Evolutionary conservation across 768 basidiomycete genomes (phyloP), one percentile per base, ranked within the genome.

Genomic region (Tephrocybe sp.): DNA sequence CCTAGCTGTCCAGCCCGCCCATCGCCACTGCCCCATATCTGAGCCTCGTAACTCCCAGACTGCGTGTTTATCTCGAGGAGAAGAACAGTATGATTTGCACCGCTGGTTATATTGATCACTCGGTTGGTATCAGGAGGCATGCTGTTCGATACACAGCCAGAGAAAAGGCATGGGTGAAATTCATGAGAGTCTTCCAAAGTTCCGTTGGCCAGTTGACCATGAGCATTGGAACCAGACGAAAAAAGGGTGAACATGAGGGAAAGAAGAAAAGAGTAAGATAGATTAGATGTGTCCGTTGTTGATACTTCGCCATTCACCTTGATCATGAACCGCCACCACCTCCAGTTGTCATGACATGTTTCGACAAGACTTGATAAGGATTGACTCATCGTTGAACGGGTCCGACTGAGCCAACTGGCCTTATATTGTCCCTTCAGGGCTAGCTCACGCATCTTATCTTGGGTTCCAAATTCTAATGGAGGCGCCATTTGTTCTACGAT

Each of bases 51-150:
- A 23, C 14, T 26, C 11, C 60, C 63, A 35, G 52, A 45, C 17
- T 41, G 34, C 11, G 62, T 64, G n/a, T 55, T 52, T 7, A 45
- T 23, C 51, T 72, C 70, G n/a, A 89, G 63, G 11, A 96, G 74
- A 6, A 83, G 63, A 0, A 96, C 65, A 0, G 92, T 85, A 61
- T 96, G 93, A 55, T 90, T 92, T 2, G 89, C 85, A 1, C 93
- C 88, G 41, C 78, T 78, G 1, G 78, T 79, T 55, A 96, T 63
- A 17, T 81, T 66, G 7, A 77, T 12, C 19, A 92, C 64, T 39
- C 58, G 47, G 13, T 51, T 43, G 8, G 66, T 62, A 19, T 60
- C 56, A 14, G 47, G 17, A n/a, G 75, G 73, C 17, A 76, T 54
- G 13, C 51, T 51, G 26, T 61, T 59, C 11, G 61, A 62, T 10